Base-by-base conservation (phyloP, 2,329 filamentous ascomycete genomes). In the Berkeleyomyces basicola region DNA sequence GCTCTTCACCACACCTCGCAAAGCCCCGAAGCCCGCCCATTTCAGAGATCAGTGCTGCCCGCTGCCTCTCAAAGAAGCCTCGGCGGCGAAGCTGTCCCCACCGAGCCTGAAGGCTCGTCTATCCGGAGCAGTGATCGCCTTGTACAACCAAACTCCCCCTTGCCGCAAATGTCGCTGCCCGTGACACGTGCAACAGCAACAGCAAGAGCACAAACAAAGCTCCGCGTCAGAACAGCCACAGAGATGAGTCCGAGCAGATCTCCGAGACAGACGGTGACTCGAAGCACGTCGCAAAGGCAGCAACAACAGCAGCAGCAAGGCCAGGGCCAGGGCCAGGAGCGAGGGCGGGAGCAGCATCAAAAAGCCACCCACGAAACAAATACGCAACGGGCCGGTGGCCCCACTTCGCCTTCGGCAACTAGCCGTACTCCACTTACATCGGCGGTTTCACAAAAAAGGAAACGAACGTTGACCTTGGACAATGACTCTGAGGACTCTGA, bases 401-500 rank as follows among this genome's bases (percentile, higher is more conserved):
- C 14, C 11, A 37, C 33, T n/a, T 7, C 40, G 23, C 39, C 40
- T 10, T 14, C 40, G 4, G 57, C 39, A 3, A 11, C 57, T 37
- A 16, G 57, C 40, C 57, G 57, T 5, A 46, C 57, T 31, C 57
- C 57, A 23, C 57, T 59, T 44, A 59, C 23, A 44, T 59, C 57
- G 36, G 16, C 40, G 10, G 49, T 16, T n/a, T 36, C 57, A 43
- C 61, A n/a, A 40, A 55, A 42, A 33, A 53, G 44, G 6, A 63
- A 62, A 57, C 61, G 46, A 11, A 49, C 33, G 10, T 42, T 10
- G n/a, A 14, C 40, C 23, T 9, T 49, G n/a, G 42, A 46, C 33
- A n/a, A 53, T 23, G 42, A 1, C 14, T 37, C 31, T 43, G 62
- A 58, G 1, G 39, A 59, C 58, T 31, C 16, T 39, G 65, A 66